These are phyloP conservation scores for Atkinsonella hypoxylon DNA, from an alignment of 2,329 filamentous ascomycete genomes.

Conservation along the genomic window DNA sequence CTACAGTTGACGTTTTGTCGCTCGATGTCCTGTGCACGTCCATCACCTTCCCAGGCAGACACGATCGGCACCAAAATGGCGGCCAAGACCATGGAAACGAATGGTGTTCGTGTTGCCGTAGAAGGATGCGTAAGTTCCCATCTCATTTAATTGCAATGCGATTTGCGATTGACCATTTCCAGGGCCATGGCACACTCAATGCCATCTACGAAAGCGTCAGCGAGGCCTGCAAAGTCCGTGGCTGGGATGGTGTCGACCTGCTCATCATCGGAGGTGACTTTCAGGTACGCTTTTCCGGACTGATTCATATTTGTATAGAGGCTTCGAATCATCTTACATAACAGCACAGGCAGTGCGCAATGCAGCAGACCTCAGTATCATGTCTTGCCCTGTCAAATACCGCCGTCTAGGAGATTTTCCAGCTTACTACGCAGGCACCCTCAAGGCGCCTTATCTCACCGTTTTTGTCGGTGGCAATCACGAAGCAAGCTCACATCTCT, in stretches of 20 bases:
- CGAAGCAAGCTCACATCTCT: constrained; percentile 81
- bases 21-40: background rate
- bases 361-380: constrained; percentile 72
- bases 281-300: constrained; percentile 39
- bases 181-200: constrained; percentile 87
- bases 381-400: constrained; percentile 84
- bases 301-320: background rate
- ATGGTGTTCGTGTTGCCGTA: constrained; percentile 62
- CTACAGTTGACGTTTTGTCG: background rate
- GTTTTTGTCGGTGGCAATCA: constrained; percentile 93
- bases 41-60: background rate
- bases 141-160: background rate
- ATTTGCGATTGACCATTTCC: constrained; percentile 12
- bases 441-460: constrained; percentile 74
- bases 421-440: constrained; percentile 75
- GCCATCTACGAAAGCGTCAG: constrained; percentile 77
- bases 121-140: constrained; percentile 64
- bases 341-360: constrained; percentile 64
- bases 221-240: constrained; percentile 54
- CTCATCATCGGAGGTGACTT: constrained; percentile 96
- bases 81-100: constrained; percentile 19
- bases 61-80: constrained; percentile 12
- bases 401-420: constrained; percentile 84
- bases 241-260: constrained; percentile 74
- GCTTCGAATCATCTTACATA: background rate